Conservation (phyloP, 352 stramenopile genomes). For the Phytopythium aichiense region DNA sequence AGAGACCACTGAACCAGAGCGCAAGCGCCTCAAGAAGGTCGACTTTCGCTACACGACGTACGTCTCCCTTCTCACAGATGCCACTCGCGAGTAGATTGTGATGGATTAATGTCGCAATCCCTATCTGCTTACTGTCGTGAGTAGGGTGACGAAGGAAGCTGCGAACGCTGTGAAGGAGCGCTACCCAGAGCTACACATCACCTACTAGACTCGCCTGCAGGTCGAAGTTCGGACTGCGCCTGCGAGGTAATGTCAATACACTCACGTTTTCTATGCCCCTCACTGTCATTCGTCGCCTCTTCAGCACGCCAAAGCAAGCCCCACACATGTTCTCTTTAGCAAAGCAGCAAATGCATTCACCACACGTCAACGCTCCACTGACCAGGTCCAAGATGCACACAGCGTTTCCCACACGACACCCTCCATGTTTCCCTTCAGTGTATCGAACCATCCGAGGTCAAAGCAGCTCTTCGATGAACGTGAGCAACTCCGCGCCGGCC, state of each 20-base stretch:
- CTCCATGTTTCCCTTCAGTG: background rate
- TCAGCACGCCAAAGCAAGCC: background rate
- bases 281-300: background rate
- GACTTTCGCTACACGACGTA: slow-evolving; percentile 89
- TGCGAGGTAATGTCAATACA: background rate
- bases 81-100: background rate
- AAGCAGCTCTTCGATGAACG: slow-evolving; percentile 54
- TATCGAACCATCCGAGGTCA: background rate
- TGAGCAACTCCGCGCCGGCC: slow-evolving; percentile 62
- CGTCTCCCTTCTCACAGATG: slow-evolving; percentile 10
- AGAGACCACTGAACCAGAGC: slow-evolving; percentile 55
- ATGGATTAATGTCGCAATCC: background rate
- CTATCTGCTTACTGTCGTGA: background rate
- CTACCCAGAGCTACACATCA: slow-evolving; percentile 44
- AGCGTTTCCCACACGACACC: background rate
- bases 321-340: background rate
- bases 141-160: slow-evolving; percentile 80
- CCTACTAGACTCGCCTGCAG: slow-evolving; percentile 15
- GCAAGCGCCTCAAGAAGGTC: slow-evolving; percentile 86
- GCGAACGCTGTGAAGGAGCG: slow-evolving; percentile 66
- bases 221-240: background rate
- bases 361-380: no score
- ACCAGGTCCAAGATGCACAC: background rate
- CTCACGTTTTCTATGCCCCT: background rate
- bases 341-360: no score